Evolutionary conservation across 139 green algal genomes (phyloP), one percentile per base, ranked within the genome.

Genomic region (Volvox reticuliferus): DNA sequence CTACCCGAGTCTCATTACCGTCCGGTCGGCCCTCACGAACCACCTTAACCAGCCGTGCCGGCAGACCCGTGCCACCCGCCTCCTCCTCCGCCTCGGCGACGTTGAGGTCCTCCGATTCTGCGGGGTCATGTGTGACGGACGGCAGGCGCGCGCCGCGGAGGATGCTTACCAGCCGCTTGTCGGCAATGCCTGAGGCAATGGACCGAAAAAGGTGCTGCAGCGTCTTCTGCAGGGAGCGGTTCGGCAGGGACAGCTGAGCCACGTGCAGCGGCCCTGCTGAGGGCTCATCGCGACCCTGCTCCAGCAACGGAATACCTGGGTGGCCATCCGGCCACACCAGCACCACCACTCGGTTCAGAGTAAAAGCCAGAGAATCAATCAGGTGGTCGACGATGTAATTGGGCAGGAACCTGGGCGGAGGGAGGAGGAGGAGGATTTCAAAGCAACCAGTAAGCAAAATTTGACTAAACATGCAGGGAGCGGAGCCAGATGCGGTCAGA

Each of bases 331-430:
- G 69, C 85, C 85, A 89, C 69, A 82, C 85, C 50, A 89, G 85
- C 69, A 73, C 69, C 85, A 89, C 85, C 28, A 89, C 5, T n/a
- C 69, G 69, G 44, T 19, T 16, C n/a, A 71, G 28, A 44, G 71
- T 61, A 1, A 6, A 5, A 16, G 44, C 3, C 14, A 89, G 85
- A 12, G 69, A 73, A 21, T 32, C 44, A 6, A 62, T 32, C 36
- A 89, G 69, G 85, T 89, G 69, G 68, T 89, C 85, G 21, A 89
- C n/a, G 69, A 89, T 89, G 68, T 82, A 89, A 71, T 82, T 20
- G 44, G 85, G 85, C 1, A 89, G 85, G 65, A 89, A 37, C 85
- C 85, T 89, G 85, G 69, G 69, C n/a, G 22, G 12, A 22, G 1
- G 55, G 78, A 50, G 12, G 76, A 79, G 76, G 14, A 65, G 17